Percentiles rank a stretch among this genome's conserved stretches.
phyloP scores from a whole-genome alignment of 169 alveolate genomes.

The Eimeria tenella region DNA sequence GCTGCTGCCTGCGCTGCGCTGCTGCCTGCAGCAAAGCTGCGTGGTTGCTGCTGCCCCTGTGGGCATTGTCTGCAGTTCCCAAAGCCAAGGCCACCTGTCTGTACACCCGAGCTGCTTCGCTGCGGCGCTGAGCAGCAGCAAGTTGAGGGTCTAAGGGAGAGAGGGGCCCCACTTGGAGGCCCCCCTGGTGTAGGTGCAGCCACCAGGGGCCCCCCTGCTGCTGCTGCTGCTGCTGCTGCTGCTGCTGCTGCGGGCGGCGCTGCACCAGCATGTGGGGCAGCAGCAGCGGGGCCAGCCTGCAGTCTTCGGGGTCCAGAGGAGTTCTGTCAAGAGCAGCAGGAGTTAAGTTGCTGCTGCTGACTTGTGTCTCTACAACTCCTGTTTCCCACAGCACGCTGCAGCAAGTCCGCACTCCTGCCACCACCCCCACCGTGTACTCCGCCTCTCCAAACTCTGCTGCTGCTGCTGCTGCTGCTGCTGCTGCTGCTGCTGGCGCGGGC shows the following conservation, averaged over 20 bases:
- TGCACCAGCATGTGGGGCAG: conserved; percentile 67
- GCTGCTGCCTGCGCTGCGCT: conserved; percentile 2
- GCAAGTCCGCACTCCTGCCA: not conserved
- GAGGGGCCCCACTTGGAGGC: not conserved
- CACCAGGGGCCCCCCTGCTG: conserved; percentile 38
- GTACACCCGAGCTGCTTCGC: conserved; percentile 21
- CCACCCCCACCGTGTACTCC: not conserved
- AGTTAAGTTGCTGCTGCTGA: not conserved
- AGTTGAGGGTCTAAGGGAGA: not conserved
- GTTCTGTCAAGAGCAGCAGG: conserved; percentile 45
- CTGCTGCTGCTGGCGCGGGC: not conserved
- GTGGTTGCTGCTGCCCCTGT: not conserved
- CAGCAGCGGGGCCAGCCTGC: not conserved
- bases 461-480: not conserved
- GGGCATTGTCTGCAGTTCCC: not conserved
- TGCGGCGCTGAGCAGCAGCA: not conserved
- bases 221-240: not conserved
- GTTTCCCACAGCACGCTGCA: conserved; percentile 72
- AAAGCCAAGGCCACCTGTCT: not conserved
- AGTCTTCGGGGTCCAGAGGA: conserved; percentile 44
- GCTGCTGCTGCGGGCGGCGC: not conserved
- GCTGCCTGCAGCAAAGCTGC: conserved; percentile 7
- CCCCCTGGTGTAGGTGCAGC: conserved; percentile 41
- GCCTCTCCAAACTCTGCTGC: conserved; percentile 25
- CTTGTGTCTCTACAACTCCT: not conserved